Evolutionary conservation across 1,139 yeast species (phyloP), one percentile per base, ranked within the genome.

Genomic region (Zygosaccharomyces pseudobailii): DNA sequence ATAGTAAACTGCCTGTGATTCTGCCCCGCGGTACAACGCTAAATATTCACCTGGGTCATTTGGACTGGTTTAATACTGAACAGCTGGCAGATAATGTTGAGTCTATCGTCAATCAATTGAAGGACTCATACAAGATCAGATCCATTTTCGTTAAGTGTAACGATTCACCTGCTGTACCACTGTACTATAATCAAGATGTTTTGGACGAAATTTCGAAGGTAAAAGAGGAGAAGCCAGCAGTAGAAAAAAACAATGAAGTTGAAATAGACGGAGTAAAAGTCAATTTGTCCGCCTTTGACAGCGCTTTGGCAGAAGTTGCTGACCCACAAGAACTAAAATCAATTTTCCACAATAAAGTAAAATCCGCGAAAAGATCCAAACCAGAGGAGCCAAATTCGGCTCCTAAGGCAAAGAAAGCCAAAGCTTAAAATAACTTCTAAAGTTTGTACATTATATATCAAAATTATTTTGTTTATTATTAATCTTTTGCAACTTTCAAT

Each of bases 161-260:
- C 47, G 66, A 69, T 39, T 87, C 96, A 22, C 96, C 97, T 24
- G 79, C 92, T 20, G 73, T 92, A 61, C 97, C 98, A 36, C 73
- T 92, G 52, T 92, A 74, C 69, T 79, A 83, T 61, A 73, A 84
- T 41, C 84, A 84, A 33, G 75, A 73, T 50, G 73, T 87, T 42
- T 80, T 78, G 65, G 76, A 70, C 28, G 78, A 67, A 42, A 69
- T 72, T 46, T 66, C 66, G 33, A 53, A 69, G 40, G 58, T 65
- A 8, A 56, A 59, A 28, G 58, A 57, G n/a, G 62, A 56, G 13
- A 59, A 57, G n/a, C 50, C 56, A 13, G 62, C 61, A 13, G 57
- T 53, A 17, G 72, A 69, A 53, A 60, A 65, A 32, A 53, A 57
- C n/a, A 68, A 66, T 34, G 55, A 63, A 42, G 71, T 72, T 42